Evolutionary conservation across 1,139 yeast genomes (phyloP).

Genomic region (Saccharomyces hybrid): DNA sequence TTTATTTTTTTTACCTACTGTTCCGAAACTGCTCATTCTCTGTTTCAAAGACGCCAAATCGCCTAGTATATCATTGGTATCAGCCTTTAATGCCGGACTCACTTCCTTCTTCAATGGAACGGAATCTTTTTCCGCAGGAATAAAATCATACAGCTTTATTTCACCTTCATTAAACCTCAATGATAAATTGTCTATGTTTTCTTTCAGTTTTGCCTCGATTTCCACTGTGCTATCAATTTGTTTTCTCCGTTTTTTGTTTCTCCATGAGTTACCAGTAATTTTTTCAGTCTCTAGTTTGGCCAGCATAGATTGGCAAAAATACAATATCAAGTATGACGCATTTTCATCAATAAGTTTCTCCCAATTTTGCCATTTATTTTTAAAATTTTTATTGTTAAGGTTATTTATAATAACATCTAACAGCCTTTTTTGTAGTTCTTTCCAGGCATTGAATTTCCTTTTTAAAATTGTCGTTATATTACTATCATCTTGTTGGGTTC

Average conservation of each 20-base stretch:
- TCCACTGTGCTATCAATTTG: constrained; percentile 26
- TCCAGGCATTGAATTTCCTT: constrained; percentile 6
- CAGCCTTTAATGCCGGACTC: constrained; percentile 27
- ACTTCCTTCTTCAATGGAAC: constrained; percentile 10
- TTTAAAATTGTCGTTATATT: not conserved
- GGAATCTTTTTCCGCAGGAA: constrained; percentile 4
- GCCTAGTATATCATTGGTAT: constrained; percentile 24
- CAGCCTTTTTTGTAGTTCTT: constrained; percentile 6
- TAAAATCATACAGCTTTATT: constrained; percentile 6
- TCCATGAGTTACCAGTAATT: not conserved
- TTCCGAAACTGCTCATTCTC: constrained; percentile 14
- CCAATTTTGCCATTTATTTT: constrained; percentile 8
- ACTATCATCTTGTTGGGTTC: not conserved
- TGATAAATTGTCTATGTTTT: constrained; percentile 16
- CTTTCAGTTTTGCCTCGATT: constrained; percentile 29
- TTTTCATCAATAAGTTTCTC: constrained; percentile 2
- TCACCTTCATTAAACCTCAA: constrained; percentile 6
- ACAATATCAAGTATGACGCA: constrained; percentile 2
- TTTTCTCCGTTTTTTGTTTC: not conserved
- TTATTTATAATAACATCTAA: constrained; percentile 5
- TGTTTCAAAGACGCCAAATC: constrained; percentile 30
- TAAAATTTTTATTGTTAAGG: constrained; percentile 5
- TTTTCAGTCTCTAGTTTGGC: constrained; percentile 1
- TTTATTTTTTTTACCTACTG: constrained; percentile 1
- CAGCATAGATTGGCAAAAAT: not conserved